A percentile compares a stretch with the other conserved stretches of the same genome.
phyloP scores from a whole-genome alignment of 106 monocot genomes.

The Dendrobium huoshanense region DNA sequence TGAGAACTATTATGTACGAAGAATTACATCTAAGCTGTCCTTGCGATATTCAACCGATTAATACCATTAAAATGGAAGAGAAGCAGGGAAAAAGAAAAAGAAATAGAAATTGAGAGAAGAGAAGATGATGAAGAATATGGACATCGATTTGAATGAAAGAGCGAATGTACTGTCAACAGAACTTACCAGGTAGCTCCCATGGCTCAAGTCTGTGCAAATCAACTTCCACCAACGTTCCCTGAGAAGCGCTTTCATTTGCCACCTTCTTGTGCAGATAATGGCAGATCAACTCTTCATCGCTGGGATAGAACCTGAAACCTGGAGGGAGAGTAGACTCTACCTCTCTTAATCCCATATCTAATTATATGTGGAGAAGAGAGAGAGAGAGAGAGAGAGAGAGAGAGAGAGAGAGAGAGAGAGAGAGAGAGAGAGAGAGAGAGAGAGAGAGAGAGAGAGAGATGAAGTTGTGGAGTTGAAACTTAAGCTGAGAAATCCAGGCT shows the following conservation, averaged over 20 bases:
- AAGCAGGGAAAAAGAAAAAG: neutral
- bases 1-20: too few species aligned
- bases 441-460: neutral
- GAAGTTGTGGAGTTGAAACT: neutral
- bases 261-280: conserved; percentile 92
- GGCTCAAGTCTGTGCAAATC: conserved; percentile 77
- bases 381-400: conserved; percentile 6
- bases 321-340: conserved; percentile 69
- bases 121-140: neutral
- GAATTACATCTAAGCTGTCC: too few species aligned
- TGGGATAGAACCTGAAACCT: conserved; percentile 91
- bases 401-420: neutral
- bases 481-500: too few species aligned
- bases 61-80: neutral
- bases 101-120: neutral
- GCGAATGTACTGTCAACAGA: neutral
- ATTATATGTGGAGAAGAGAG: conserved; percentile 3
- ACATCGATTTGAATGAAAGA: neutral
- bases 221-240: conserved; percentile 81
- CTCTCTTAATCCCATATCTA: conserved; percentile 61
- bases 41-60: too few species aligned
- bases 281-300: conserved; percentile 84
- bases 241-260: conserved; percentile 29
- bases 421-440: neutral
- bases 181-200: conserved; percentile 88